A percentile compares a stretch with the other conserved stretches of the same genome.
These are phyloP conservation scores for Apiotrichum veenhuisii DNA, from an alignment of 1,284 basidiomycete genomes.

Conservation along the genomic window DNA sequence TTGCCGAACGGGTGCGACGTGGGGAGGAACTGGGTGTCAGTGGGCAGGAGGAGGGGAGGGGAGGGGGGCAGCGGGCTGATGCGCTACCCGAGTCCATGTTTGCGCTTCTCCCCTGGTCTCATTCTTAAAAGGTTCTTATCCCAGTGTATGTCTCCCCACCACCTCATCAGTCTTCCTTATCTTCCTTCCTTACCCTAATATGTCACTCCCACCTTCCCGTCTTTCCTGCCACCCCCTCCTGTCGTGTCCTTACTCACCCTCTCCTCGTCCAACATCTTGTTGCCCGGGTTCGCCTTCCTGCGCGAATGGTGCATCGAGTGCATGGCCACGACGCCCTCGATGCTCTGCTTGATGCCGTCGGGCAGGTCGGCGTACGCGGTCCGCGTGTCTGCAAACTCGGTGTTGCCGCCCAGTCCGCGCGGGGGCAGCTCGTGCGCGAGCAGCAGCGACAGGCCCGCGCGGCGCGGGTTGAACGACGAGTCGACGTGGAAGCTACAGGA, in stretches of 20 bases:
- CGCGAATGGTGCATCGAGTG: constrained; percentile 21
- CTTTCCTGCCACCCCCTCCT: too few species aligned
- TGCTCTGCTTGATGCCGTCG: constrained; percentile 26
- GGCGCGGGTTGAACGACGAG: constrained; percentile 25
- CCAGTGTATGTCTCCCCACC: too few species aligned
- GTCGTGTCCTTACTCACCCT: neutral
- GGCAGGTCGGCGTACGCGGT: constrained; percentile 22
- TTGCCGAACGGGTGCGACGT: constrained; percentile 19
- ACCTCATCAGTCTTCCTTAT: too few species aligned
- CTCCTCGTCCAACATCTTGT: neutral
- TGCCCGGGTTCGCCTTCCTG: constrained; percentile 23
- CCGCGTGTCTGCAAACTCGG: constrained; percentile 28
- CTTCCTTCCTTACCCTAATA: too few species aligned
- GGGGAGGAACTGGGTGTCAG: constrained; percentile 3
- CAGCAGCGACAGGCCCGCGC: constrained; percentile 22
- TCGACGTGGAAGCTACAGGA: constrained; percentile 21
- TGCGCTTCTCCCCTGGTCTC: too few species aligned
- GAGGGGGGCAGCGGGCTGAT: too few species aligned
- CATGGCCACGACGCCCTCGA: constrained; percentile 30
- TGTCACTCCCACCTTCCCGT: too few species aligned
- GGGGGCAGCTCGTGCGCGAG: constrained; percentile 22
- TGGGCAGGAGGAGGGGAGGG: neutral
- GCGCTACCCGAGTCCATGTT: too few species aligned
- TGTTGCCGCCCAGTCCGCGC: constrained; percentile 19
- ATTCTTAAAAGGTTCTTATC: too few species aligned